These are phyloP conservation scores for Phytophthora melonis DNA, from an alignment of 352 stramenopile species.

Conservation along the genomic window DNA sequence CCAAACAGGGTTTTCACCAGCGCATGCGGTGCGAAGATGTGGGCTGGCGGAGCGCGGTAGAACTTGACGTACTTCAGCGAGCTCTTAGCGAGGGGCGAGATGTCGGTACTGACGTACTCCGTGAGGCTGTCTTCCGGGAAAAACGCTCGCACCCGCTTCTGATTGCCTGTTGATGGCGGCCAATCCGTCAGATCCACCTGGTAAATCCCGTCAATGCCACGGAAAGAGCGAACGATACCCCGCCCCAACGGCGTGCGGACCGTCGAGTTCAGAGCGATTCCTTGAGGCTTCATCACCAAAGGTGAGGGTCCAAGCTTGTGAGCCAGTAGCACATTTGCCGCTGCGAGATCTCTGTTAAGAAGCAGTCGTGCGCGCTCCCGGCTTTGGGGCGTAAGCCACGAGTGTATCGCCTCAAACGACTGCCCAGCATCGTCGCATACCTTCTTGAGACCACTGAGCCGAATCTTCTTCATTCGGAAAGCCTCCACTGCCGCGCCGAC, in stretches of 20 bases:
- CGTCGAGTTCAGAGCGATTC: conserved; percentile 60
- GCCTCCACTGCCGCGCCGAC: conserved; percentile 85
- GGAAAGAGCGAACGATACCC: conserved; percentile 77
- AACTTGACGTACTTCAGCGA: conserved; percentile 71
- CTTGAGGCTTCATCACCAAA: conserved; percentile 71
- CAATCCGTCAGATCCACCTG: conserved; percentile 81
- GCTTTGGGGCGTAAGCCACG: conserved; percentile 63
- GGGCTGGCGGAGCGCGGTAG: conserved; percentile 46
- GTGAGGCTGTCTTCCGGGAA: conserved; percentile 68
- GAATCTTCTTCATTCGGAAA: conserved; percentile 77
- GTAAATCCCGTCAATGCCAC: conserved; percentile 82
- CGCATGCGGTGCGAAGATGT: conserved; percentile 58
- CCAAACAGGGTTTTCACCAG: conserved; percentile 85
- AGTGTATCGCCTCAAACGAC: conserved; percentile 68
- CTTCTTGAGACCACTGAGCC: conserved; percentile 71
- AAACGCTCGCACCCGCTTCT: conserved; percentile 63
- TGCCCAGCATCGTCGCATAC: conserved; percentile 62
- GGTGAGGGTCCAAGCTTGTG: conserved; percentile 41
- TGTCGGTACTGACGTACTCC: conserved; percentile 47
- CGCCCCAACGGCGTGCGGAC: conserved; percentile 74
- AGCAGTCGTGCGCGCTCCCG: conserved; percentile 67
- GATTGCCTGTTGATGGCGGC: conserved; percentile 32
- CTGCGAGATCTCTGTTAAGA: conserved; percentile 72
- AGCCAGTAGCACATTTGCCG: conserved; percentile 71
- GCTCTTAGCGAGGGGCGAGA: conserved; percentile 49